These are phyloP conservation scores for Liquidambar formosana DNA, from an alignment of 164 flowering plant species.

Conservation along the genomic window DNA sequence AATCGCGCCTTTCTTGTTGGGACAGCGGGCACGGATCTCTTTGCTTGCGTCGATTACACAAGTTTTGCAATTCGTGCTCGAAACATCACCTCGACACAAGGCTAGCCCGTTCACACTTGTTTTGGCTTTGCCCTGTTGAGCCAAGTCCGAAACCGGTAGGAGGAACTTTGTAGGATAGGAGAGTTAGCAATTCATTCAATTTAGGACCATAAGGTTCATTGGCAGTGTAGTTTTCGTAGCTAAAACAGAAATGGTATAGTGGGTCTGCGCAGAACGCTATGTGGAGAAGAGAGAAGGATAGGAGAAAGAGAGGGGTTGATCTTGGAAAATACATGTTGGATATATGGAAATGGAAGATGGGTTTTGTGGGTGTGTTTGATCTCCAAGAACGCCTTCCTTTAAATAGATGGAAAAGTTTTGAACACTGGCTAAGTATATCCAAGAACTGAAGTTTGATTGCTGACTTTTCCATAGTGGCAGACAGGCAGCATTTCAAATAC, in stretches of 20 bases:
- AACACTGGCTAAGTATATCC: too few species aligned
- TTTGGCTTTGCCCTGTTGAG: neutral
- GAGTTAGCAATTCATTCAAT: too few species aligned
- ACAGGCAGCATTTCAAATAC: too few species aligned
- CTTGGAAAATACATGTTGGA: conserved; percentile 10
- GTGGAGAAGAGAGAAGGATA: conserved; percentile 12
- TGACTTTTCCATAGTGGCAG: too few species aligned
- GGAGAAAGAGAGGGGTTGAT: neutral
- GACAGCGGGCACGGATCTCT: conserved; percentile 17
- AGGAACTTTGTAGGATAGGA: conserved; percentile 1
- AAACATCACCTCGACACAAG: conserved; percentile 30
- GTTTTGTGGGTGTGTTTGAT: too few species aligned
- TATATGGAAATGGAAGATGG: too few species aligned
- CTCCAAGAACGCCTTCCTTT: too few species aligned
- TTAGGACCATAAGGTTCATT: conserved; percentile 21
- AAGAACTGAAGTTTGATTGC: too few species aligned
- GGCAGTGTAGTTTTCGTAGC: conserved; percentile 18
- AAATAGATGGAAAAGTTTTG: too few species aligned
- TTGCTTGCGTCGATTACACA: conserved; percentile 17
- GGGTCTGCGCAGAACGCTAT: conserved; percentile 18
- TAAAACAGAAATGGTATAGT: conserved; percentile 28
- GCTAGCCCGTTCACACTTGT: conserved; percentile 14
- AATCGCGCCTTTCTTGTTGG: conserved; percentile 15
- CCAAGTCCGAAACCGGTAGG: conserved; percentile 8
- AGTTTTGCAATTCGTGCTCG: conserved; percentile 6